Evolutionary conservation across 1,284 basidiomycete genomes (phyloP), one percentile per base, ranked within the genome.

Genomic region (Papiliotrema flavescens): DNA sequence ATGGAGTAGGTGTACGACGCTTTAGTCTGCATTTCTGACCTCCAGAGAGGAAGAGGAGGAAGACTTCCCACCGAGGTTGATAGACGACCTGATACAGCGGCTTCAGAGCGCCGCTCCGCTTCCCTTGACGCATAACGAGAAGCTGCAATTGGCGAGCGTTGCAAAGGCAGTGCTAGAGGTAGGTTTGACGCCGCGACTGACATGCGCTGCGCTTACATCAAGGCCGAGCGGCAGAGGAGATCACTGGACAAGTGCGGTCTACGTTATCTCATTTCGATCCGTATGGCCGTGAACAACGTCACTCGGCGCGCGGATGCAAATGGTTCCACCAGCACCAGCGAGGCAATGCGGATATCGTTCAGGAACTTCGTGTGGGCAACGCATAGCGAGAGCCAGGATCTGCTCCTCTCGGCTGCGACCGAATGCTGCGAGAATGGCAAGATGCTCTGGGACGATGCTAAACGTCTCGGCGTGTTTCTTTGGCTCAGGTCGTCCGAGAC

Each of bases 291-390:
- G 52, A 75, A 73, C 54, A 67, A 67, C 50, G 53, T 52, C 2
- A 39, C 51, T 4, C 48, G n/a, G 49, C 43, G 3, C 11, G 32
- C 22, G 14, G 15, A 14, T 41, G 47, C 6, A 5, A 35, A 35
- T 34, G 32, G 45, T 4, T n/a, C 23, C 17, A n/a, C 39, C 14
- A n/a, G 14, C 17, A n/a, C 39, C 14, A n/a, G 14, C 87, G 70
- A 88, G 88, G 52, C 77, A 87, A 58, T 89, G 88, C 67, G 49
- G 34, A 79, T 95, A 48, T 84, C 89, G 20, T 94, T 89, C 72
- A 84, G 92, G 37, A 94, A 97, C 71, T 90, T 94, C 77, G 81
- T 95, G 9, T 98, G 93, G 92, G 94, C 93, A 0, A 92, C 88
- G 65, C 89, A 95, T 67, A 96, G 92, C 69, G 88, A 95, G 71